A percentile compares a stretch with the other conserved stretches of the same genome.
Conservation (phyloP, 73 alveolate genomes). For the Paramecium sonneborni region DNA sequence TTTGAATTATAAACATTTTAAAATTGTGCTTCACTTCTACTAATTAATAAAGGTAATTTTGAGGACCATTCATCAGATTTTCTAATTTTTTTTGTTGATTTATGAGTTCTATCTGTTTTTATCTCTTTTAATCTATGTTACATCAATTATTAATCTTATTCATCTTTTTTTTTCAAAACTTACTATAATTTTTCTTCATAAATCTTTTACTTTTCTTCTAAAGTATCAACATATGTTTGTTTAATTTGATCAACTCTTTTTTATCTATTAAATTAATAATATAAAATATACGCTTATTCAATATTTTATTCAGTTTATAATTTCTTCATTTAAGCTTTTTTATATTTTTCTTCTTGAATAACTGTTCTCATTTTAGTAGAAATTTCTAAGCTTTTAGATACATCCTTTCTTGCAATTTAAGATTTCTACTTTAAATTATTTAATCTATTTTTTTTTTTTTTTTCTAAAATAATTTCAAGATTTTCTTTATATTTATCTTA, state of each 20-base stretch:
- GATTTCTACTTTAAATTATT: not conserved
- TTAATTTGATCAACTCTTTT: not conserved
- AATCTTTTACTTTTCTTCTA: constrained; percentile 15
- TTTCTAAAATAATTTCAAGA: not conserved
- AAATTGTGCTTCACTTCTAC: constrained; percentile 2
- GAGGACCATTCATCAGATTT: not conserved
- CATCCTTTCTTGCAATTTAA: not conserved
- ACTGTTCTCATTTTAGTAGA: not conserved
- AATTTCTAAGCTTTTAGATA: not conserved
- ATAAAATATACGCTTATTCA: not conserved
- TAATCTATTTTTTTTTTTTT: constrained; percentile 7
- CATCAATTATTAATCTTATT: not conserved
- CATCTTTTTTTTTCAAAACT: not conserved
- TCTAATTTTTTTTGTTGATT: not conserved
- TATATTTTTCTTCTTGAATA: not conserved
- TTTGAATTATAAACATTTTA: not conserved
- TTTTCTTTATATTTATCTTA: not conserved
- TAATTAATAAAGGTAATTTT: not conserved
- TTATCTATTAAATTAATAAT: not conserved
- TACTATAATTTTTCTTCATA: constrained; percentile 32
- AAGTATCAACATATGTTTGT: not conserved
- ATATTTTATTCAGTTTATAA: not conserved
- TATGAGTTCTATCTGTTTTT: not conserved
- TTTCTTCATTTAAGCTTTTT: not conserved
- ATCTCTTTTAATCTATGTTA: not conserved